Evolutionary conservation across 345 rosid genomes (phyloP).

Genomic region (Eucalyptus polyanthemos): DNA sequence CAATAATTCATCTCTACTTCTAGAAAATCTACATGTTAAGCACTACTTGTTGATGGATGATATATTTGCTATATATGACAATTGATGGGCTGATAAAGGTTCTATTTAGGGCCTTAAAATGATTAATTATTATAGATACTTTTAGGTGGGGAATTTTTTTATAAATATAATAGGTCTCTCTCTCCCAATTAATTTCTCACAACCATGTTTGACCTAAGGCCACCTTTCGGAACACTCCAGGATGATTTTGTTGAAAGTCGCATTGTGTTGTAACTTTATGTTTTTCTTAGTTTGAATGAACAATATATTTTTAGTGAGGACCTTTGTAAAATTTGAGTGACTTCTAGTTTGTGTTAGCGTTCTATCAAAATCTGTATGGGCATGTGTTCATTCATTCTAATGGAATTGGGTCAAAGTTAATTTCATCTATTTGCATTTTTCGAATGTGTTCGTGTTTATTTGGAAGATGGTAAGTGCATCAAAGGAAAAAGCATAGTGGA

Average conservation of each 20-base stretch:
- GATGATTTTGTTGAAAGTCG: neutral
- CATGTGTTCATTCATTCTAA: neutral
- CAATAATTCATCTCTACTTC: neutral
- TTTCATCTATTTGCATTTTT: too few relatives aligned
- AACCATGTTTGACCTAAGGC: neutral
- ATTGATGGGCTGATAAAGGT: neutral
- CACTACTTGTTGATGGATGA: neutral
- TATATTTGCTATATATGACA: neutral
- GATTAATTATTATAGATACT: neutral
- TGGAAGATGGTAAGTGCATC: neutral
- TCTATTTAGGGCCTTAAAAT: neutral
- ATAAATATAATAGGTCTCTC: neutral
- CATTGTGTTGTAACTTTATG: neutral
- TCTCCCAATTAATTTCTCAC: neutral
- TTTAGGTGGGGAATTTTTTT: neutral
- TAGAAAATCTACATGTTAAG: neutral
- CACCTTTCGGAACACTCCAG: neutral
- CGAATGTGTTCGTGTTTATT: too few relatives aligned
- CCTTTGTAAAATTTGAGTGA: too few relatives aligned
- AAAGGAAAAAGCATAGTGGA: neutral
- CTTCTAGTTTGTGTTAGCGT: fast-evolving
- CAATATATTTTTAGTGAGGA: too few relatives aligned
- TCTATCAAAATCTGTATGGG: neutral
- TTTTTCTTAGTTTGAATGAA: neutral
- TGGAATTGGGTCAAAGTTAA: neutral